Evolutionary conservation across 805 yeast species (phyloP).

Genomic region (Schwanniomyces pseudopolymorphus): DNA sequence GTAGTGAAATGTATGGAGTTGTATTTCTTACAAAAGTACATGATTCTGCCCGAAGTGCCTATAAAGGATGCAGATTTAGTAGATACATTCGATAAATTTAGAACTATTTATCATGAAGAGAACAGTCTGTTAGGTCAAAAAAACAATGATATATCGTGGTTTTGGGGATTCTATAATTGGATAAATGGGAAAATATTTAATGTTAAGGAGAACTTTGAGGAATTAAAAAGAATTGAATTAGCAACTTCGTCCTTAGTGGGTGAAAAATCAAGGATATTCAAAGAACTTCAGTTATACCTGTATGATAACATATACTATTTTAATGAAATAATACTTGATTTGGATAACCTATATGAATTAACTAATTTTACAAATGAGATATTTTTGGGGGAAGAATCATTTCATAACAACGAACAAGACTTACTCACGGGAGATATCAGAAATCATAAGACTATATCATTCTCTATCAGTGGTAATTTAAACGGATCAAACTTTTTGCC

Average conservation of each 20-base stretch:
- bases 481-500: slow-evolving; percentile 18
- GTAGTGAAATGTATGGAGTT: slow-evolving; percentile 9
- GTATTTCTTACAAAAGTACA: slow-evolving; percentile 7
- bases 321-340: slow-evolving; percentile 19
- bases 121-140: neutral
- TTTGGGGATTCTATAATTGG: slow-evolving; percentile 2
- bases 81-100: slow-evolving; percentile 8
- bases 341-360: slow-evolving; percentile 9
- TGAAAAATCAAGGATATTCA: slow-evolving; percentile 12
- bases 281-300: slow-evolving; percentile 8
- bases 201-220: slow-evolving; percentile 8
- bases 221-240: slow-evolving; percentile 10
- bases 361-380: slow-evolving; percentile 5
- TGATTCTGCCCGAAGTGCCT: slow-evolving; percentile 5
- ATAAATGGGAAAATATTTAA: slow-evolving; percentile 9
- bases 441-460: slow-evolving; percentile 11
- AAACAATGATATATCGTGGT: slow-evolving; percentile 3
- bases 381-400: neutral
- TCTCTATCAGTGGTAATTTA: slow-evolving; percentile 22
- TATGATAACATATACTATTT: slow-evolving; percentile 19
- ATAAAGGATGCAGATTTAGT: slow-evolving; percentile 7
- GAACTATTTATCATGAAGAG: neutral
- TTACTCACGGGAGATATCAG: slow-evolving; percentile 7
- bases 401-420: slow-evolving; percentile 3
- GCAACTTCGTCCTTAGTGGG: slow-evolving; percentile 7